Percentiles rank a stretch among this genome's conserved stretches.
phyloP scores from a whole-genome alignment of 169 alveolate genomes.

The Eimeria praecox region DNA sequence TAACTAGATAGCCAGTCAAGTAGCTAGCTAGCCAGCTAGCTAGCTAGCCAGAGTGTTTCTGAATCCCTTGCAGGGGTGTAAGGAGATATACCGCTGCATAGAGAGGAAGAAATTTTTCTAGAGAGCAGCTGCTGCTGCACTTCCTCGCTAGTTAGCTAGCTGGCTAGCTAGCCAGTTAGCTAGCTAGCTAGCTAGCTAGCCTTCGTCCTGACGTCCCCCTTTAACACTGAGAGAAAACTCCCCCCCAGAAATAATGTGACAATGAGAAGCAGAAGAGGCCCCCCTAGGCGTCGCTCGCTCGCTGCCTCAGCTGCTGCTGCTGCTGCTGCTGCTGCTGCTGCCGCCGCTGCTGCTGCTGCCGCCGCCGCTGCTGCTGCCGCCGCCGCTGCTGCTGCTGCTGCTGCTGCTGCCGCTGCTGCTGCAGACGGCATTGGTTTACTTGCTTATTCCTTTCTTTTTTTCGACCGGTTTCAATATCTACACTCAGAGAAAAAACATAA shows the following conservation, averaged over 20 bases:
- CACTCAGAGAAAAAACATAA: constrained; percentile 58
- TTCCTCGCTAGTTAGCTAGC: not conserved
- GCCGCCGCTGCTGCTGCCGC: not conserved
- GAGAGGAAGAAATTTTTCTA: not conserved
- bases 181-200: not conserved
- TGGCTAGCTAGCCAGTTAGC: not conserved
- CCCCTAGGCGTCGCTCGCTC: constrained; percentile 24
- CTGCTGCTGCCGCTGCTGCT: not conserved
- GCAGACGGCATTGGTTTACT: constrained; percentile 49
- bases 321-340: not conserved
- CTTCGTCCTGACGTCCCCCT: constrained; percentile 11
- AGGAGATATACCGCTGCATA: no score
- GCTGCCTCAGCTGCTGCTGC: constrained; percentile 37
- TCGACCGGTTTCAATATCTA: constrained; percentile 96
- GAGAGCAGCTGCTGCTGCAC: constrained; percentile 24
- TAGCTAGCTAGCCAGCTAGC: no score
- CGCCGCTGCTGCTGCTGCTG: constrained; percentile 7
- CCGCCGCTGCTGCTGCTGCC: not conserved
- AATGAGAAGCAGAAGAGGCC: not conserved
- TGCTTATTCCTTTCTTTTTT: constrained; percentile 87
- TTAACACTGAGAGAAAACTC: not conserved
- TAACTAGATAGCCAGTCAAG: no score
- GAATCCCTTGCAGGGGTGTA: no score
- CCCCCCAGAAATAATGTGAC: not conserved
- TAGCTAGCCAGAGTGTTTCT: not conserved